A percentile compares a stretch with the other conserved stretches of the same genome.
These are phyloP conservation scores for Paraconiothyrium sp. DNA, from an alignment of 2,329 filamentous ascomycete genomes.

Conservation along the genomic window DNA sequence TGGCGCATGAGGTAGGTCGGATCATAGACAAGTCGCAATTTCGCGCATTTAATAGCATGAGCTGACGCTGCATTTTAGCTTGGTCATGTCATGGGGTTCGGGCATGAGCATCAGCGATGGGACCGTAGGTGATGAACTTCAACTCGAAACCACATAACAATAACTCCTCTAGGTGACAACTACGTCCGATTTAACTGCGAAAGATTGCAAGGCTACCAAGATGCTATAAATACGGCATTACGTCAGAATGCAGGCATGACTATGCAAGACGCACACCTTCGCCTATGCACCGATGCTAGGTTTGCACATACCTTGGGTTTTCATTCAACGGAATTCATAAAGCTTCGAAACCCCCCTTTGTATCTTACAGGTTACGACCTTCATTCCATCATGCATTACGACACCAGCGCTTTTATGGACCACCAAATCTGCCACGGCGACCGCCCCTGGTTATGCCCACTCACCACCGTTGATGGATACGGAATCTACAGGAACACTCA, in stretches of 20 bases:
- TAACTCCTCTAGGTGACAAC: background rate
- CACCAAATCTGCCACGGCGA: too few species aligned
- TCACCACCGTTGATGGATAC: too few species aligned
- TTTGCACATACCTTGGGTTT: background rate
- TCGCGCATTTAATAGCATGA: background rate
- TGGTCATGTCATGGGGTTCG: background rate
- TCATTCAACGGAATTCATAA: background rate
- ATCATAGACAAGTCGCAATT: background rate
- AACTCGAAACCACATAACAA: background rate
- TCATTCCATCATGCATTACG: background rate
- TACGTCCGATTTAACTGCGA: background rate
- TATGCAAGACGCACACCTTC: background rate
- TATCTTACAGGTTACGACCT: background rate
- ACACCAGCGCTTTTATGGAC: background rate
- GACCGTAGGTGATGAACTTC: background rate
- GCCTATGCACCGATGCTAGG: background rate
- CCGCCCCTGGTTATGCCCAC: too few species aligned
- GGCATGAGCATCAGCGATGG: background rate
- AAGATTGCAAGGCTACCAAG: background rate
- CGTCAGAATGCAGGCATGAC: background rate
- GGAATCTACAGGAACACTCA: too few species aligned
- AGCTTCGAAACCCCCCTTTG: background rate
- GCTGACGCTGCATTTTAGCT: background rate
- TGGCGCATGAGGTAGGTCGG: background rate
- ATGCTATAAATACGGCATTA: background rate